These are phyloP conservation scores for Leishmania amazonensis DNA, from an alignment of 208 protist species.

Conservation along the genomic window DNA sequence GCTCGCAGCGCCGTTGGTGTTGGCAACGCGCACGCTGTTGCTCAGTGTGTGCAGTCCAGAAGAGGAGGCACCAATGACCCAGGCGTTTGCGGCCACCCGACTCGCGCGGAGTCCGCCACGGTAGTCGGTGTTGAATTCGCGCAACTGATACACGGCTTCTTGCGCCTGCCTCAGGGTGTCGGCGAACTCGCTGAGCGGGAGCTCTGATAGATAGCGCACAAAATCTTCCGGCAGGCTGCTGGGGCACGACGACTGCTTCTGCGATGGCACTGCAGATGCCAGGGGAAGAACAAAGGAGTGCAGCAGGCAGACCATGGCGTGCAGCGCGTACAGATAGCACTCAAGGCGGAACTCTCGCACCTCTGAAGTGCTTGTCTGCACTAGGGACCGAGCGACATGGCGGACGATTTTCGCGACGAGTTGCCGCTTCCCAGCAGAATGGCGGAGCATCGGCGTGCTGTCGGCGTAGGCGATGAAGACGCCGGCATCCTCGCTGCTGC, in stretches of 20 bases:
- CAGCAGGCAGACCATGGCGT: slow-evolving; percentile 66
- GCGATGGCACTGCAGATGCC: neutral
- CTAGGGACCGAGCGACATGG: slow-evolving; percentile 25
- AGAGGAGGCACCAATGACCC: neutral
- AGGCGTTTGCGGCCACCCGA: neutral
- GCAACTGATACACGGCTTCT: slow-evolving; percentile 52
- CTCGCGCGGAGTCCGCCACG: slow-evolving; percentile 35
- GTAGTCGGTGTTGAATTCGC: slow-evolving; percentile 64
- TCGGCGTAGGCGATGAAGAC: neutral
- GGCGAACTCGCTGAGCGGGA: slow-evolving; percentile 41
- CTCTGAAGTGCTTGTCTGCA: neutral
- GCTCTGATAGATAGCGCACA: slow-evolving; percentile 31
- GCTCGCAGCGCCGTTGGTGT: neutral
- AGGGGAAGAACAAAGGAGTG: slow-evolving; percentile 72
- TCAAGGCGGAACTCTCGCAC: slow-evolving; percentile 37
- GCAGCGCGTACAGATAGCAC: slow-evolving; percentile 58
- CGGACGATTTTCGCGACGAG: slow-evolving; percentile 12
- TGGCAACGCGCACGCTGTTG: slow-evolving; percentile 7
- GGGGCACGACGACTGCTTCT: slow-evolving; percentile 5
- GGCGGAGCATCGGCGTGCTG: slow-evolving; percentile 23
- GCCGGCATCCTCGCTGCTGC: slow-evolving; percentile 15
- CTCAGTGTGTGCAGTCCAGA: slow-evolving; percentile 46
- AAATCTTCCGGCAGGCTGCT: slow-evolving; percentile 16
- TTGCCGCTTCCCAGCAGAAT: slow-evolving; percentile 24
- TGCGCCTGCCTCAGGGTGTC: slow-evolving; percentile 46